Evolutionary conservation across 1,284 basidiomycete species (phyloP), one percentile per base, ranked within the genome.

Genomic region (Tetrapyrgos nigripes): DNA sequence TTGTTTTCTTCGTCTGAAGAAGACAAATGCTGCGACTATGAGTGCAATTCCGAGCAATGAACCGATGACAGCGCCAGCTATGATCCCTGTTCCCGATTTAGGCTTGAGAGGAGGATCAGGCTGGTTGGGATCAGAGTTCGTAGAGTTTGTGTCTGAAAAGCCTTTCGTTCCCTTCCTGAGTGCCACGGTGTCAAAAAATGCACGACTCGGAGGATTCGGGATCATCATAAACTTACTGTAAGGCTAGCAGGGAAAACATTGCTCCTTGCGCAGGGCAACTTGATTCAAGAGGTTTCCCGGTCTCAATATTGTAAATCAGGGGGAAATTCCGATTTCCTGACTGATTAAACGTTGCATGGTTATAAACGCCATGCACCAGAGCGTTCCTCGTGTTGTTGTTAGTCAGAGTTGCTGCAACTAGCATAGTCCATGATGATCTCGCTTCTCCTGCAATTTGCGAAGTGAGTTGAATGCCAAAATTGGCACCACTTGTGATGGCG

Each of bases 191-290:
- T n/a, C n/a, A n/a, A n/a, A n/a, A n/a, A n/a, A n/a, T n/a, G n/a
- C n/a, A 45, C 26, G n/a, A 2, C n/a, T 19, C 21, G 3, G 9
- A n/a, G 19, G 3, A 45, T 19, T 2, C 10, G n/a, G 10, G 21
- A 13, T 17, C 2, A 24, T 13, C 21, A 26, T 14, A 50, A 13
- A 62, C 66, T 47, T 48, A 76, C 75, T 67, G 43, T 21, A 51
- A 26, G 11, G 58, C 58, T 23, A 60, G 53, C 35, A 60, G 48
- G 13, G 58, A 53, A 33, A 60, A 60, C 43, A 60, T 56, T n/a
- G 31, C 53, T 13, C 53, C 53, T 47, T 60, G 58, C 37, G 37
- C 37, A 31, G 58, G 54, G 29, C 54, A 52, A 5, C 14, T 4
- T 40, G 14, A 11, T 17, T 40, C 37, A 17, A 47, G 26, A n/a